Base-by-base conservation (phyloP, 371 early-diverging fungal species). In the Batkoa obscura region DNA sequence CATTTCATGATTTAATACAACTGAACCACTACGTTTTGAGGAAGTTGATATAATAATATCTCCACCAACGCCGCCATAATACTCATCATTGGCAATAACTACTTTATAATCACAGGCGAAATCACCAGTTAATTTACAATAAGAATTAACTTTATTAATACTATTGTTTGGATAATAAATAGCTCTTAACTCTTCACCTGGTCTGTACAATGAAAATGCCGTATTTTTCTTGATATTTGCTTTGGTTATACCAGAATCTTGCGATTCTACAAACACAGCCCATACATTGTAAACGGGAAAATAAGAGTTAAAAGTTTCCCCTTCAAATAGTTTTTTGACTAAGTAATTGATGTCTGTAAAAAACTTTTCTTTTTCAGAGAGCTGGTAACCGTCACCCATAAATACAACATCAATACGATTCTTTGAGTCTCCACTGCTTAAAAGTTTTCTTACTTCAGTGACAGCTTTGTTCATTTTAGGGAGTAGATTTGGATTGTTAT, bases 361-460 rank as follows among this genome's bases (percentile, higher is more conserved):
- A 59, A 75, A 78, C 52, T 64, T 64, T 23, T 65, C 67, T 34
- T 67, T 62, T 55, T 78, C 73, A 1, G 48, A 59, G 2, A 57
- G 56, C 1, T 72, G 73, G 60, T 78, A 78, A 15, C 78, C 78
- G 64, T 78, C 78, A n/a, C 78, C 75, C 76, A 78, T 75, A 32
- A 78, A 71, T 31, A 75, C 75, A 48, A 74, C 72, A 45, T 73
- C 72, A 23, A 78, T 72, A 33, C 78, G 63, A 64, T 78, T 78
- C 10, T 46, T 53, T 33, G 73, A 67, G 2, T 64, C 66, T 2
- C 78, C 78, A 4, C 15, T 15, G 3, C 15, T 15, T 8, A 45
- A 23, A 4, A 45, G 3, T 23, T 45, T 45, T 15, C 45, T 12
- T 9, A 45, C 45, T 45, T 45, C 45, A 23, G 45, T 45, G n/a